phyloP scores from a whole-genome alignment of 176 grass and related monocot species.

The Stipa capillata region DNA sequence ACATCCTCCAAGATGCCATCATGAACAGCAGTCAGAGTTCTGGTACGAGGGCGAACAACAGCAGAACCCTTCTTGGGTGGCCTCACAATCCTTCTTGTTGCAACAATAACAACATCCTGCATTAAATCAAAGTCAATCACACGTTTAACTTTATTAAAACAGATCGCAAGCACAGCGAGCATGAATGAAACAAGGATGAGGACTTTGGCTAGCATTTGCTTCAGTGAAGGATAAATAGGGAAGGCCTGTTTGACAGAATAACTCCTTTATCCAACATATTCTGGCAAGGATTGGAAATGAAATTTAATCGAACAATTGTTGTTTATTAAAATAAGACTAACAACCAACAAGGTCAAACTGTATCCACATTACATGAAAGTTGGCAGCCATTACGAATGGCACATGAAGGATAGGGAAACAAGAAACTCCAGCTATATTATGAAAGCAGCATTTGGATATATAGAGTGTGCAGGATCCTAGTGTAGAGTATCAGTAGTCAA shows the following conservation, averaged over 20 bases:
- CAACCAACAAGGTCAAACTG: background rate
- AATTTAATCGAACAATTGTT: background rate
- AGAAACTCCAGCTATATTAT: background rate
- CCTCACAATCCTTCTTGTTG: conserved; percentile 65
- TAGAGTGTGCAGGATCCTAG: background rate
- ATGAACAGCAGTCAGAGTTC: conserved; percentile 58
- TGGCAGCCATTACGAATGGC: background rate
- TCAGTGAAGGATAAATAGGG: background rate
- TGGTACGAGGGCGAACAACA: too few species aligned
- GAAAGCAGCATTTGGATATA: background rate
- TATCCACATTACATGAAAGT: background rate
- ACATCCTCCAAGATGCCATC: conserved; percentile 71
- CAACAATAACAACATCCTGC: conserved; percentile 59
- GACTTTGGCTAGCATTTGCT: background rate
- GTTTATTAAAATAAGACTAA: background rate
- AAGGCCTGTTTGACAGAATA: background rate
- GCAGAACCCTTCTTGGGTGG: conserved; percentile 80
- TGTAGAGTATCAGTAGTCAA: background rate
- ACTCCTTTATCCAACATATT: background rate
- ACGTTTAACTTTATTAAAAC: background rate
- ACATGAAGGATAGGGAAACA: background rate
- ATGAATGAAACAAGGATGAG: background rate
- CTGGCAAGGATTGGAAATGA: background rate
- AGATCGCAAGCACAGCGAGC: background rate
- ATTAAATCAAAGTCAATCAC: background rate